Evolutionary conservation across 805 yeast species (phyloP), one percentile per base, ranked within the genome.

Genomic region (Maudiozyma turicensis): DNA sequence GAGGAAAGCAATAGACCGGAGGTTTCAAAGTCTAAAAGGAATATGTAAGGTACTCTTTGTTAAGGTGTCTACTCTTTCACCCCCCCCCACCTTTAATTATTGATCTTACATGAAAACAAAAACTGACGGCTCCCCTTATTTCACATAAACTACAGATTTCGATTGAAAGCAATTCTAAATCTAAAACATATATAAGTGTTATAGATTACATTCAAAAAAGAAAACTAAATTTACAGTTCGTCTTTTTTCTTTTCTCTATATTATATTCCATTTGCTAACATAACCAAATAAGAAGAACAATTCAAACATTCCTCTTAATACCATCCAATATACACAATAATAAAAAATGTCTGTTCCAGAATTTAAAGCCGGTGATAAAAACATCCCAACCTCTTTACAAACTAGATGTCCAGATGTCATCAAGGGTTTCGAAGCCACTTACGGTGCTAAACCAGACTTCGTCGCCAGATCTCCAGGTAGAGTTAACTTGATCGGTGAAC

Each of bases 401-500:
- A 30, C 39, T 8, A 55, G 49, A 44, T 52, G 56, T 46, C 48
- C 51, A 35, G 43, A 46, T 14, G 43, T 58, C 13, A 39, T 45
- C 32, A 45, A 48, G 14, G 48, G 49, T 30, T 58, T 58, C 50
- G 52, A 51, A 48, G 31, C 51, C 8, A 45, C 52, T 3, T 76
- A 70, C 54, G 71, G 65, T 46, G 55, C 55, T 14, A 57, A 57
- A 29, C 57, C 61, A 4, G 73, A 71, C 34, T 74, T 80, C 58
- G 64, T 78, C 38, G 68, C 81, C 26, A 70, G 88, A 46, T 77
- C 85, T 13, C 89, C 90, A n/a, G 89, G 89, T 33, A 69, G 90
- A 56, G 89, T 83, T 47, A 83, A 82, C 61, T 67, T 83, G 50
- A 80, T 83, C 49, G 89, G 90, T 37, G 89, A 83, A 55, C 90